phyloP scores from a whole-genome alignment of 2,329 filamentous ascomycete species.

The Trichophyton rubrum region DNA sequence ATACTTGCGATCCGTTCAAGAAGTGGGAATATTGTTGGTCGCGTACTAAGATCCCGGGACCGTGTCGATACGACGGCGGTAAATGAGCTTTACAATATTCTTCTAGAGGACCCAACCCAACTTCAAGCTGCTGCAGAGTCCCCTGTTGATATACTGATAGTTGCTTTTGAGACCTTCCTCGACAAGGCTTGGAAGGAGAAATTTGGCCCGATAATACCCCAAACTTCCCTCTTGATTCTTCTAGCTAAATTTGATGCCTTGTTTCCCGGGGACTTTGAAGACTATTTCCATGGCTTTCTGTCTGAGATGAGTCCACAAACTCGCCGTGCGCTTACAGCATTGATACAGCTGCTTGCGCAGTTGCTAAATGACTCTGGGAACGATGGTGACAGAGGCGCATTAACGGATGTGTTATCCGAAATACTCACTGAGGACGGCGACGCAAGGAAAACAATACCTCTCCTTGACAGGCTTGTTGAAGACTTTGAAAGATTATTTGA shows the following conservation, averaged over 20 bases:
- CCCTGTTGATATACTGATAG: slow-evolving; percentile 72
- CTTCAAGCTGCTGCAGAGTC: slow-evolving; percentile 63
- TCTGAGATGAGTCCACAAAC: slow-evolving; percentile 46
- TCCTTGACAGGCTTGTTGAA: slow-evolving; percentile 78
- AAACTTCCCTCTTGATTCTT: slow-evolving; percentile 58
- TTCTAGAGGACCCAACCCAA: slow-evolving; percentile 72
- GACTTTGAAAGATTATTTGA: slow-evolving; percentile 85
- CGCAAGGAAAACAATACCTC: slow-evolving; percentile 71
- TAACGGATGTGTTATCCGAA: slow-evolving; percentile 82
- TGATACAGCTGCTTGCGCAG: slow-evolving; percentile 77
- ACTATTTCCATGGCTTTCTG: slow-evolving; percentile 43
- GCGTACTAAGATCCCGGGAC: slow-evolving; percentile 57
- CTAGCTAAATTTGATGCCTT: slow-evolving; percentile 41
- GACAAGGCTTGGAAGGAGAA: slow-evolving; percentile 77
- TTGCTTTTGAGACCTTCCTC: slow-evolving; percentile 87
- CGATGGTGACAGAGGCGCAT: slow-evolving; percentile 74
- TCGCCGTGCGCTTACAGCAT: slow-evolving; percentile 63
- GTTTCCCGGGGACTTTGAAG: slow-evolving; percentile 39
- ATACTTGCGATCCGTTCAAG: slow-evolving; percentile 69
- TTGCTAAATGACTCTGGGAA: slow-evolving; percentile 81
- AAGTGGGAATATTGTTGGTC: slow-evolving; percentile 75
- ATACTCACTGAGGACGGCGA: slow-evolving; percentile 66
- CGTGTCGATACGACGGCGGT: slow-evolving; percentile 64
- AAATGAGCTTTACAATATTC: slow-evolving; percentile 79
- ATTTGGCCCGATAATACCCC: slow-evolving; percentile 72